These are phyloP conservation scores for Phytopythium aichiense DNA, from an alignment of 352 stramenopile species.

Conservation along the genomic window DNA sequence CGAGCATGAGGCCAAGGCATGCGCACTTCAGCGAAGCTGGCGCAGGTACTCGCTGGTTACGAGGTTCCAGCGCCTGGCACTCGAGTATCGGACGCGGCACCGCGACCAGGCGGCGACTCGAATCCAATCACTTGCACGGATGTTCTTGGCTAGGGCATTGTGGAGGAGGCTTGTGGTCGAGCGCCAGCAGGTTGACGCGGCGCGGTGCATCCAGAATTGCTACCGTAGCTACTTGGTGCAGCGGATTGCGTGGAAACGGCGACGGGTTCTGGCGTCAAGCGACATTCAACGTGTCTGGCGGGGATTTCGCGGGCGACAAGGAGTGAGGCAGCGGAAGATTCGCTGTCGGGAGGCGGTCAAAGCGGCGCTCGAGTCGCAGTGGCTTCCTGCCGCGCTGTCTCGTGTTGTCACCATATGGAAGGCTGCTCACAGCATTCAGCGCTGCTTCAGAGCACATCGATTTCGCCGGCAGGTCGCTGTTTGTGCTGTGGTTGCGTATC, in stretches of 20 bases:
- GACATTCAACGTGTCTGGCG: conserved; percentile 23
- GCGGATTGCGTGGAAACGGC: conserved; percentile 17
- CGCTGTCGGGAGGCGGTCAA: conserved; percentile 7
- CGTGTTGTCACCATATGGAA: conserved; percentile 1
- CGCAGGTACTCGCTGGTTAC: conserved; percentile 14
- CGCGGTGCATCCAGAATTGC: conserved; percentile 16
- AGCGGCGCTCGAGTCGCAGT: conserved; percentile 2
- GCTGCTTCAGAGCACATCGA: conserved; percentile 8
- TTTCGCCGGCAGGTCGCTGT: conserved; percentile 8
- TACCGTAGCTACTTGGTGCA: conserved; percentile 22
- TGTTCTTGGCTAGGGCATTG: conserved; percentile 13
- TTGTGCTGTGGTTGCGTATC: conserved; percentile 1
- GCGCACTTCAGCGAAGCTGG: conserved; percentile 26
- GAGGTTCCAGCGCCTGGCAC: conserved; percentile 15
- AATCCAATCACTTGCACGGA: conserved; percentile 20
- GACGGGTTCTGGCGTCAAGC: conserved; percentile 3
- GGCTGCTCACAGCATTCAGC: conserved; percentile 14
- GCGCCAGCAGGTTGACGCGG: conserved; percentile 12
- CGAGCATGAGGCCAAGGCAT: conserved; percentile 16
- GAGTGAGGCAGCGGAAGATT: conserved; percentile 2
- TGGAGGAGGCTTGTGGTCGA: conserved; percentile 13
- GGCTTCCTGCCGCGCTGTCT: conserved; percentile 6
- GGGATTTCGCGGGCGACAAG: conserved; percentile 13
- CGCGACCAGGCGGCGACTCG: conserved; percentile 13
- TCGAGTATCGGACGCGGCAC: conserved; percentile 17